Percentiles rank a stretch among this genome's conserved stretches.
Evolutionary conservation across 495 filamentous ascomycete species (phyloP).

Genomic region (Neurospora intermedia): DNA sequence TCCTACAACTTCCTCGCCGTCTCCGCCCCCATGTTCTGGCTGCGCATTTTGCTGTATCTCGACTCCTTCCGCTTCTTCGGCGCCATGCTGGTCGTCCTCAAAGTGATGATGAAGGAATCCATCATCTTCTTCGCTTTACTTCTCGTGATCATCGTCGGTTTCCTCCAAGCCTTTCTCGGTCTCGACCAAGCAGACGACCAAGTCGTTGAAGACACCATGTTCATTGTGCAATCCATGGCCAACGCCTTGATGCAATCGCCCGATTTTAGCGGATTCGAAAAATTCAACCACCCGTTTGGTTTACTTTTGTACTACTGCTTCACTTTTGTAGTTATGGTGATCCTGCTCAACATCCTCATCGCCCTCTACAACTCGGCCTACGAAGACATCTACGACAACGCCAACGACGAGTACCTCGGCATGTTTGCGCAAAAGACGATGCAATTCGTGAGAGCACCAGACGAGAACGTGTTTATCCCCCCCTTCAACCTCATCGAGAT

Average conservation of each 20-base stretch:
- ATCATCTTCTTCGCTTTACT: slow-evolving; percentile 97
- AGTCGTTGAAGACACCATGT: slow-evolving; percentile 44
- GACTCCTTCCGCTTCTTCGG: slow-evolving; percentile 95
- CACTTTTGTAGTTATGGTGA: slow-evolving; percentile 91
- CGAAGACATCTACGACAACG: slow-evolving; percentile 89
- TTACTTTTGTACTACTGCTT: slow-evolving; percentile 91
- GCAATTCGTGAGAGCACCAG: slow-evolving; percentile 89
- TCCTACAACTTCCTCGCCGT: slow-evolving; percentile 91
- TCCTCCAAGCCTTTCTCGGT: slow-evolving; percentile 91
- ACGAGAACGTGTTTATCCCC: slow-evolving; percentile 96
- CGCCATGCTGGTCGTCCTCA: slow-evolving; percentile 91
- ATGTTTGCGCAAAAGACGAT: slow-evolving; percentile 86
- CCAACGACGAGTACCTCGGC: slow-evolving; percentile 88
- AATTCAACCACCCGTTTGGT: slow-evolving; percentile 65
- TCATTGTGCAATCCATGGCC: slow-evolving; percentile 82
- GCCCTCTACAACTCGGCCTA: slow-evolving; percentile 96
- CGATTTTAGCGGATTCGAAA: slow-evolving; percentile 80
- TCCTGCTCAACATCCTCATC: slow-evolving; percentile 88
- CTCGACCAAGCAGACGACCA: slow-evolving; percentile 73
- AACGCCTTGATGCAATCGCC: slow-evolving; percentile 84
- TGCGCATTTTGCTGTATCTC: slow-evolving; percentile 81
- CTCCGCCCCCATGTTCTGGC: slow-evolving; percentile 94
- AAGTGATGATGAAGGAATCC: slow-evolving; percentile 99
- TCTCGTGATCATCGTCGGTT: slow-evolving; percentile 73
- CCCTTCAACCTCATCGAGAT: slow-evolving; percentile 93